Conservation (phyloP, 352 stramenopile species). For the Pythium apleroticum region DNA sequence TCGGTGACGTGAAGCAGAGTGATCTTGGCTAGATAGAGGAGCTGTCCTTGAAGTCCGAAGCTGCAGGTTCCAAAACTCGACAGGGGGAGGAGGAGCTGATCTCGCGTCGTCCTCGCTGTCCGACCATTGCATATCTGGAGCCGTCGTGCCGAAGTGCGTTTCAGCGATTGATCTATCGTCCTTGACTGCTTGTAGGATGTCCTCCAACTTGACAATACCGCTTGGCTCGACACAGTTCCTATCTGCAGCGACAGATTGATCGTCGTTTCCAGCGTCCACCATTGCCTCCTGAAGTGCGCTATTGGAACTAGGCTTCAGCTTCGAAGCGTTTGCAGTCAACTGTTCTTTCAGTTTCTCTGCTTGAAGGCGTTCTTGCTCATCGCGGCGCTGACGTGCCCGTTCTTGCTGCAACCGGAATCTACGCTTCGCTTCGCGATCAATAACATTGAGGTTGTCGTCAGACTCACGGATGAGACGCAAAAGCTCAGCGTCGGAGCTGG, state of each 20-base stretch:
- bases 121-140: background rate
- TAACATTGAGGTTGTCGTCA: slow-evolving; percentile 75
- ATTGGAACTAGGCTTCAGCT: no score
- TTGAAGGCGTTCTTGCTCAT: slow-evolving; percentile 19
- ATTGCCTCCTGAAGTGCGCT: background rate
- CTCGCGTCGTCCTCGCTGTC: background rate
- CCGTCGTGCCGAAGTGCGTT: background rate
- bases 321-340: background rate
- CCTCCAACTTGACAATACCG: background rate
- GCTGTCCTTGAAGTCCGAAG: background rate
- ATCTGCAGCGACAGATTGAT: no score
- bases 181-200: background rate
- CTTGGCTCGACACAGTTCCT: background rate
- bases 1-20: background rate
- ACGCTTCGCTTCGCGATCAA: slow-evolving; percentile 49
- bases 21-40: background rate
- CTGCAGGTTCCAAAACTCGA: slow-evolving; percentile 26
- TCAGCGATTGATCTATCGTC: background rate
- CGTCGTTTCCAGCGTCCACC: background rate
- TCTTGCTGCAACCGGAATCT: slow-evolving; percentile 54
- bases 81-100: background rate
- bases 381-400: slow-evolving; percentile 3
- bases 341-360: background rate
- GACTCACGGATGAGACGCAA: slow-evolving; percentile 48
- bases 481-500: slow-evolving; percentile 27